Evolutionary conservation across 176 grass and related monocot genomes (phyloP).

Genomic region (Oryza australiensis): DNA sequence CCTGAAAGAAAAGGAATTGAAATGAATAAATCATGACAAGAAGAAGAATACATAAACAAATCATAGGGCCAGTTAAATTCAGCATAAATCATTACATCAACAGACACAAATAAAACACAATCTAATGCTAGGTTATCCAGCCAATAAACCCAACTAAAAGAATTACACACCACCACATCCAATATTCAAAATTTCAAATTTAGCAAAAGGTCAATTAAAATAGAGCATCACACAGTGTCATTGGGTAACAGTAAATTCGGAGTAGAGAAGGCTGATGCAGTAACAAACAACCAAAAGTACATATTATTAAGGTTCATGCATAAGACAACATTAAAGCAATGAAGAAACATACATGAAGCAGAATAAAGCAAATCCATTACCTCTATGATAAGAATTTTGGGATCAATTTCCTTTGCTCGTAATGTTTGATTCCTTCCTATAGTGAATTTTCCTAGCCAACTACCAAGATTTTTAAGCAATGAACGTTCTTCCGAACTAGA

Average conservation of each 20-base stretch:
- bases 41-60: not conserved
- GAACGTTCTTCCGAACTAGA: slow-evolving; percentile 98
- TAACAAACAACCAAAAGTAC: slow-evolving; percentile 24
- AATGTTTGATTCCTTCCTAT: slow-evolving; percentile 94
- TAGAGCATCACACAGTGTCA: not conserved
- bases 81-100: slow-evolving; percentile 1
- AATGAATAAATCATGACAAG: slow-evolving; percentile 23
- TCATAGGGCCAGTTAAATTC: not conserved
- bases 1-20: slow-evolving; percentile 49
- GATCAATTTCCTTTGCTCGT: slow-evolving; percentile 95
- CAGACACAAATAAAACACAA: not conserved
- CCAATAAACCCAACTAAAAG: not conserved
- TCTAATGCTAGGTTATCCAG: not conserved
- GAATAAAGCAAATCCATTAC: slow-evolving; percentile 35
- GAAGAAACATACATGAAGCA: not conserved
- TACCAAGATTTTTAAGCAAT: slow-evolving; percentile 96
- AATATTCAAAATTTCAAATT: not conserved
- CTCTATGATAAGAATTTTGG: slow-evolving; percentile 88
- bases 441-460: slow-evolving; percentile 96
- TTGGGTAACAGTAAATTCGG: slow-evolving; percentile 1
- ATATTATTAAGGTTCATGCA: not conserved
- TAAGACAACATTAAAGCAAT: slow-evolving; percentile 28
- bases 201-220: slow-evolving; percentile 9
- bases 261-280: slow-evolving; percentile 2
- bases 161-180: not conserved